Conservation (phyloP, 208 protist species). For the Naegleria fowleri region DNA sequence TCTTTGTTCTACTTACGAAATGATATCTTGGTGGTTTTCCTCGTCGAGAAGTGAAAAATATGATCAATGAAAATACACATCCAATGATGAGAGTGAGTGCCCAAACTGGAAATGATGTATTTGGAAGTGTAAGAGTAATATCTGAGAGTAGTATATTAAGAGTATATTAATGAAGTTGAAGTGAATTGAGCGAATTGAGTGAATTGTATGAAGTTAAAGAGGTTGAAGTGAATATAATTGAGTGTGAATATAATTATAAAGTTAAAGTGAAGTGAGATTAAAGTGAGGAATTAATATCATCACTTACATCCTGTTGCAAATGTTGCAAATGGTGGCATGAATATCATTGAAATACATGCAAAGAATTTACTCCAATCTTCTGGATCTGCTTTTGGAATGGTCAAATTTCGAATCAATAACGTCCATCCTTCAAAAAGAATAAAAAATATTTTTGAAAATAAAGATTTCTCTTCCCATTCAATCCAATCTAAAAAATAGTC, state of each 20-base stretch:
- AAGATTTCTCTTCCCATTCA: constrained; percentile 15
- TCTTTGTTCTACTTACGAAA: constrained; percentile 17
- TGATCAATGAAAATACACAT: not conserved
- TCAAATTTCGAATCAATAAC: not conserved
- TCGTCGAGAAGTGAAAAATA: not conserved
- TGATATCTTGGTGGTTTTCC: not conserved
- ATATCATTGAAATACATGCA: not conserved
- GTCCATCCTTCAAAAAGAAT: not conserved
- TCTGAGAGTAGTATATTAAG: too few relatives aligned
- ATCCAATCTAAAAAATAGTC: constrained; percentile 1
- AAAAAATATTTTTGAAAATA: not conserved
- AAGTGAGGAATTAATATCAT: not conserved
- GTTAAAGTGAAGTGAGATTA: not conserved
- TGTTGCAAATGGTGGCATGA: constrained; percentile 8
- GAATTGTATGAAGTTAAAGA: too few relatives aligned
- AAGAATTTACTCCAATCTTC: constrained; percentile 15
- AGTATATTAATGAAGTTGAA: too few relatives aligned
- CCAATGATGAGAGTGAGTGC: not conserved
- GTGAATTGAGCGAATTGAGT: too few relatives aligned
- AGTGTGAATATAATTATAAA: too few relatives aligned
- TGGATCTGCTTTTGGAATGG: constrained; percentile 28
- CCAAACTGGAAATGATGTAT: not conserved
- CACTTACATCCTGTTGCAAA: not conserved
- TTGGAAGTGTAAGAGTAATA: not conserved
- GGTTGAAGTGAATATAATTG: too few relatives aligned